Evolutionary conservation across 768 basidiomycete genomes (phyloP), one percentile per base, ranked within the genome.

Genomic region (Exsudoporus frostii): DNA sequence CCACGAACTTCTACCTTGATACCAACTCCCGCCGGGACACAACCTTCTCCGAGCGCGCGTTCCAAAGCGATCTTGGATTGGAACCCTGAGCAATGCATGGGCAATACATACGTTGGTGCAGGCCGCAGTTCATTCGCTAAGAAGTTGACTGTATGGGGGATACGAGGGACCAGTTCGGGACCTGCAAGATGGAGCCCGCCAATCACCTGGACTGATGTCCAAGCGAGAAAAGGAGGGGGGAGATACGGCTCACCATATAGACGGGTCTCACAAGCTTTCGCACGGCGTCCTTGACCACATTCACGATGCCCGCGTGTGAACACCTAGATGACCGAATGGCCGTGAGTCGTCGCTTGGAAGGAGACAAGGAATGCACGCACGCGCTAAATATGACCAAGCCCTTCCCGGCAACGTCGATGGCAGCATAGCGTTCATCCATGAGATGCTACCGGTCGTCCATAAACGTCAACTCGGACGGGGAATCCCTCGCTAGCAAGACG

Each of bases 41-140:
- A 85, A 1, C 83, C 83, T 48, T 88, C 81, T 20, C 90, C 90
- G 17, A 94, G 74, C 3, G 79, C 87, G 6, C 70, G 67, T 63
- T 84, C 83, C 60, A 93, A 68, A 2, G 84, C 87, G 8, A 89
- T 65, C 67, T 92, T 91, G 33, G 80, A 79, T n/a, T 78, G 76
- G 63, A 92, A 89, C 5, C 90, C 90, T 3, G 87, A 82, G 61
- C 91, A 93, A 65, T 93, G 92, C 83, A 93, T 87, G 0, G 90
- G 91, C 0, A 92, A 74, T 42, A 92, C 69, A 57, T 86, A 92
- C 1, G 75, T 77, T 1, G 88, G 89, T 0, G 81, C 67, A 11
- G 90, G 88, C 7, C 57, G 65, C 29, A 92, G 69, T 48, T 77
- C 61, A n/a, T 75, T 71, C 1, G 85, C 77, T 32, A 93, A 70